Base-by-base conservation (phyloP, 768 basidiomycete species). In the Tulasnella sp. region DNA sequence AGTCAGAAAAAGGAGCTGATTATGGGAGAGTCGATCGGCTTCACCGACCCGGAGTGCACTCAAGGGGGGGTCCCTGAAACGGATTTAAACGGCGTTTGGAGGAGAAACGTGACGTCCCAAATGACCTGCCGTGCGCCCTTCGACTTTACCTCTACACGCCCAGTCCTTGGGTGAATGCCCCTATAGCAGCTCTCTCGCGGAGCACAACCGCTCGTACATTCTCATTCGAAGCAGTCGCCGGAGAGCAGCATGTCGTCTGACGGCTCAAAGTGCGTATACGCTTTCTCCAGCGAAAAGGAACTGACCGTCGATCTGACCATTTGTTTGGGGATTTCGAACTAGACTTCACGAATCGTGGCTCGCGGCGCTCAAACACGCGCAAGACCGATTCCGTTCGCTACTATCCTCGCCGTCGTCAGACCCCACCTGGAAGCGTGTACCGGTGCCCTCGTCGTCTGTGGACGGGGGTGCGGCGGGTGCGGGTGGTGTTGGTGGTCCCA, bases 281-380 rank as follows among this genome's bases (percentile, higher is more conserved):
- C 34, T 37, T 26, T n/a, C 12, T 26, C n/a, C 12, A 22, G 22
- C 16, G n/a, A 26, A 22, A 12, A 19, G 34, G n/a, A 52, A 5
- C 26, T 14, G 19, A 6, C 63, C 19, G n/a, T 47, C 47, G 47
- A 68, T 68, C 29, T 40, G 29, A 47, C 68, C 68, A 39, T 69
- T 29, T 47, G 16, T 34, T 42, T 40, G 32, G 22, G 32, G n/a
- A 59, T 69, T 69, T 44, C 29, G 34, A 47, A 44, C 34, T 62
- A 94, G 94, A 75, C 84, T 95, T 75, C 89, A 89, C 76, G 87
- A 92, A 79, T 87, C 90, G 47, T 95, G 94, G 93, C 87, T 88
- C 75, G 81, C 84, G 73, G 88, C 94, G 17, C 83, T 96, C 72
- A 85, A 83, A 76, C 84, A 86, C 73, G 92, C 94, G 67, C 90